Conservation (phyloP, 2,329 filamentous ascomycete genomes). For the Myriosclerotinia duriaeana region DNA sequence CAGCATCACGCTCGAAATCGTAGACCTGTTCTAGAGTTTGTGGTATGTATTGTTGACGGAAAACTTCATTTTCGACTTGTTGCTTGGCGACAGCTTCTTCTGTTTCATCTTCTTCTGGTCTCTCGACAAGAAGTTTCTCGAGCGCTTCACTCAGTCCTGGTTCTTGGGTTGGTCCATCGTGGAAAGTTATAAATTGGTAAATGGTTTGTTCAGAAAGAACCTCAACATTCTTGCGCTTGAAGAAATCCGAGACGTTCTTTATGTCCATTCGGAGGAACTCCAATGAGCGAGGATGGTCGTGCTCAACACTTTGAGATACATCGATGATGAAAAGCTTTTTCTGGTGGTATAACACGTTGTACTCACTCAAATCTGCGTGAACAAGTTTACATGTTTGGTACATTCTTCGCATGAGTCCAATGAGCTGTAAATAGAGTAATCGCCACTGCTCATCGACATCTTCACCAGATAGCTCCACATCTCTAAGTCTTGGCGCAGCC, state of each 20-base stretch:
- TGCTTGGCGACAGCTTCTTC: slow-evolving; percentile 55
- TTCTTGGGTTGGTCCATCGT: slow-evolving; percentile 59
- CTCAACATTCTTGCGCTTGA: slow-evolving; percentile 80
- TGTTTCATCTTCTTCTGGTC: slow-evolving; percentile 55
- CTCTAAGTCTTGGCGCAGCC: slow-evolving; percentile 83
- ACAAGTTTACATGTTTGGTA: slow-evolving; percentile 91
- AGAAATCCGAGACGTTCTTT: slow-evolving; percentile 94
- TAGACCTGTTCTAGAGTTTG: slow-evolving; percentile 96
- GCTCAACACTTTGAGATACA: slow-evolving; percentile 95
- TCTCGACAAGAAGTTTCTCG: slow-evolving; percentile 64
- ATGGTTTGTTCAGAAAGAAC: slow-evolving; percentile 74
- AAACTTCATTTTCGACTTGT: slow-evolving; percentile 86
- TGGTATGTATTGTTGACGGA: slow-evolving; percentile 93
- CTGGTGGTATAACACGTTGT: slow-evolving; percentile 91
- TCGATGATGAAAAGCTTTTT: slow-evolving; percentile 88
- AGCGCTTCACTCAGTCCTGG: slow-evolving; percentile 61
- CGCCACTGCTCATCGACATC: slow-evolving; percentile 73
- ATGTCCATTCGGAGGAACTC: slow-evolving; percentile 98
- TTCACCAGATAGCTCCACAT: slow-evolving; percentile 71
- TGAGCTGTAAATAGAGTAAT: slow-evolving; percentile 74
- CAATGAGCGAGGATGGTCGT: slow-evolving; percentile 86
- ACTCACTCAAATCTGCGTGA: slow-evolving; percentile 95
- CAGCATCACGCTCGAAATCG: slow-evolving; percentile 87
- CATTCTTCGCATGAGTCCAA: slow-evolving; percentile 87
- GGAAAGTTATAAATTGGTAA: slow-evolving; percentile 77